Base-by-base conservation (phyloP, 2,329 filamentous ascomycete species). In the Botrytis paeoniae region DNA sequence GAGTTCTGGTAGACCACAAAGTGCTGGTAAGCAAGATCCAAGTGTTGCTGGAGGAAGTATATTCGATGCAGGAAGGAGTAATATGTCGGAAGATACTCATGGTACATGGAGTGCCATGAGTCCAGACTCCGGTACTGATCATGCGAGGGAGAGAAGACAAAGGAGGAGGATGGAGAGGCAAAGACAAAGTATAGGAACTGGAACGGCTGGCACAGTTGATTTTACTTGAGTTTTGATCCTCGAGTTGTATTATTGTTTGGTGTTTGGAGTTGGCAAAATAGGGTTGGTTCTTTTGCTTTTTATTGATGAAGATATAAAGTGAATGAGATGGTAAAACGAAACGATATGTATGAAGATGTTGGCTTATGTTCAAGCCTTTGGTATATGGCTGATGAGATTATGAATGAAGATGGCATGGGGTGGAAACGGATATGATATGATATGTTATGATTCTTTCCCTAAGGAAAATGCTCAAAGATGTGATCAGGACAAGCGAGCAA, bases 161-260 rank as follows among this genome's bases (percentile, higher is more conserved):
- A 82, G 89, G 79, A 85, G 89, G 77, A 84, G 89, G 76, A 79
- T 85, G 74, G 89, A 91, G 80, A 83, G 89, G 71, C 68, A 62
- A 77, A 83, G 89, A 39, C 65, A 57, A 41, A 69, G 51, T 69
- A 32, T 69, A 69, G 65, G 65, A 20, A 6, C 65, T 1, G 65
- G 65, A 22, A 69, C 65, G 65, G 65, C 48, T 25, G 65, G 65
- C 51, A 57, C 25, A 69, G 65, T 69, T 69, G 48, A 69, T 69
- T 69, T 41, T 57, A 69, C 37, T 57, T 69, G 51, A 69, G 65
- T 32, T 43, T 25, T 51, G 18, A 18, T 57, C 10, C 37, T 69
- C 65, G 37, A 59, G 37, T 41, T 69, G 65, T 69, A 59, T 41
- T 32, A 69, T 43, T 69, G 51, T 41, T 57, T 57, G 65, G 48